phyloP scores from a whole-genome alignment of 2,329 filamentous ascomycete species.

The Exophiala mesophila region DNA sequence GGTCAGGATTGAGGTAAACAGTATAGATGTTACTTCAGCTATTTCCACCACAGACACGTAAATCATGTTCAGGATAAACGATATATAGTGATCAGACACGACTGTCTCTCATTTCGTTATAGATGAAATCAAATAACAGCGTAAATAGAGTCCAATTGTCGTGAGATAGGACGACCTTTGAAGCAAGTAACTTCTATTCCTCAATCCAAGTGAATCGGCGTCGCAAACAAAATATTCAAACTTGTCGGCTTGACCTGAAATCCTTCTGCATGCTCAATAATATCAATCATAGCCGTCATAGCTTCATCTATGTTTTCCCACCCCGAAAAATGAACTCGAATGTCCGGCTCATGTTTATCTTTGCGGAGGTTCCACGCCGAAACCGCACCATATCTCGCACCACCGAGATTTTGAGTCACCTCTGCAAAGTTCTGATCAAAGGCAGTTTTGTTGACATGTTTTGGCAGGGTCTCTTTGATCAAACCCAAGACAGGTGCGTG shows the following conservation, averaged over 20 bases:
- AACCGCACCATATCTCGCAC: conserved; percentile 14
- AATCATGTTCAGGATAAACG: too few relatives aligned
- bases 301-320: conserved; percentile 16
- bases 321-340: conserved; percentile 18
- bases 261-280: conserved; percentile 10
- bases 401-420: conserved; percentile 9
- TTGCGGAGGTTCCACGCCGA: conserved; percentile 19
- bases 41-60: too few relatives aligned
- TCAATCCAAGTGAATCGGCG: conserved; percentile 15
- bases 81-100: too few relatives aligned
- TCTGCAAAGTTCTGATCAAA: conserved; percentile 17
- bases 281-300: conserved; percentile 9
- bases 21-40: too few relatives aligned
- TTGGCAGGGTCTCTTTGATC: conserved; percentile 9
- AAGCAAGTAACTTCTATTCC: too few relatives aligned
- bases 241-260: conserved; percentile 8
- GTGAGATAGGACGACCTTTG: too few relatives aligned
- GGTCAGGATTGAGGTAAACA: too few relatives aligned
- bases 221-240: conserved; percentile 16
- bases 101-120: too few relatives aligned
- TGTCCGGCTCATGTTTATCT: conserved; percentile 12
- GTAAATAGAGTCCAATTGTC: too few relatives aligned
- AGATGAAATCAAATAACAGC: too few relatives aligned
- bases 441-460: conserved; percentile 4
- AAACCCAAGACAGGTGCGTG: conserved; percentile 15